Conservation (phyloP, 2,329 filamentous ascomycete species). For the Neofusicoccum kwambonambiense region DNA sequence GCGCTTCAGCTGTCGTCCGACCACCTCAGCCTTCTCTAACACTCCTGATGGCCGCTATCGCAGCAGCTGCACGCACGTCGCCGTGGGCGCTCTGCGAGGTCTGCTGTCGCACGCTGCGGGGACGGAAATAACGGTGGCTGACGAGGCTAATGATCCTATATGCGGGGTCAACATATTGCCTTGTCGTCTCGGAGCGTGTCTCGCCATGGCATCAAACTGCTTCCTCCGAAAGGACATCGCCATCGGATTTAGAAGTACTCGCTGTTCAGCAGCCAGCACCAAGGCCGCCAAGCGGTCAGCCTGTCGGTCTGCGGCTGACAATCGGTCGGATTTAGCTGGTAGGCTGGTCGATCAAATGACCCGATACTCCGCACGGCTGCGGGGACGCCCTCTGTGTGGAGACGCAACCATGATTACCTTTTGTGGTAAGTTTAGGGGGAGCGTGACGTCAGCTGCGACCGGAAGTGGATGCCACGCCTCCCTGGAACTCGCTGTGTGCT, state of each 20-base stretch:
- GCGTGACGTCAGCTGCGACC: background rate
- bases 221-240: background rate
- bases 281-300: background rate
- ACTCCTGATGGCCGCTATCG: background rate
- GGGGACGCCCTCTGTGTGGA: slow-evolving; percentile 11
- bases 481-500: background rate
- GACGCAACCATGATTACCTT: background rate
- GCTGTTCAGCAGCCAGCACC: background rate
- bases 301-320: background rate
- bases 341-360: background rate
- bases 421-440: background rate
- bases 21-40: background rate
- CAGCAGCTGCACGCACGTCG: background rate
- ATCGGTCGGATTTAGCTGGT: slow-evolving; percentile 9
- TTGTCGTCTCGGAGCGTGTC: background rate
- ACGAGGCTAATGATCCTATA: background rate
- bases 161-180: background rate
- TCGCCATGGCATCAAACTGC: background rate
- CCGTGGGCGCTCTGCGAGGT: background rate
- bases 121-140: background rate
- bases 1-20: background rate
- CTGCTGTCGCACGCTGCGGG: background rate
- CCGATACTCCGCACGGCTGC: slow-evolving; percentile 15
- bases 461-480: background rate
- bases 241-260: slow-evolving; percentile 1